phyloP scores from a whole-genome alignment of 371 early-diverging fungal genomes.

The Umbelopsis sp. region DNA sequence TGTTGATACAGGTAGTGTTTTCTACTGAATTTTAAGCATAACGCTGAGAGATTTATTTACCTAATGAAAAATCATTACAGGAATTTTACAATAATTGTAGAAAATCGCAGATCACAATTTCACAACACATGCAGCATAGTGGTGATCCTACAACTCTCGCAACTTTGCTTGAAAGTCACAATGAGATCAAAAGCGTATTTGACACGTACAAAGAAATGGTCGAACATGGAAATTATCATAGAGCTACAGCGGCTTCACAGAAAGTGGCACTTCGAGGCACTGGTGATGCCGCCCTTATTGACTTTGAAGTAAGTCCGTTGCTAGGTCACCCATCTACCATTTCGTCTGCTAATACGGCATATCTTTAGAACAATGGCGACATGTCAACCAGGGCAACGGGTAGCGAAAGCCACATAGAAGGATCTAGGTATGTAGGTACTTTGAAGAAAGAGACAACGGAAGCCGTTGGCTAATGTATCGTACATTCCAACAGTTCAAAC shows the following conservation, averaged over 20 bases:
- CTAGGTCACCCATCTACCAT: neutral
- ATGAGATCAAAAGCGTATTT: conserved; percentile 16
- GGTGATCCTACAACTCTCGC: conserved; percentile 36
- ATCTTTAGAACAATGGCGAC: neutral
- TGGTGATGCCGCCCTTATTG: neutral
- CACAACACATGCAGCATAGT: conserved; percentile 38
- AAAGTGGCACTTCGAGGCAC: conserved; percentile 18
- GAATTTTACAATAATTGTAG: conserved; percentile 51
- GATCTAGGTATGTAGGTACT: neutral
- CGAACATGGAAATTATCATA: conserved; percentile 4
- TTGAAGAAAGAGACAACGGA: neutral
- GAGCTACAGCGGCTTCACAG: conserved; percentile 14
- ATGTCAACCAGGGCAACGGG: neutral
- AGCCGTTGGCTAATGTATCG: neutral
- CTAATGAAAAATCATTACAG: conserved; percentile 20
- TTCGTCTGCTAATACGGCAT: neutral
- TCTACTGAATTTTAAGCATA: too few species aligned
- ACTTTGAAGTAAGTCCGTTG: neutral
- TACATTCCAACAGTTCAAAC: neutral
- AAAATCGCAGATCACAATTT: conserved; percentile 36
- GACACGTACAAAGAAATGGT: conserved; percentile 20
- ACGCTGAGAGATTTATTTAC: neutral
- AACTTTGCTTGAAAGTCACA: conserved; percentile 5
- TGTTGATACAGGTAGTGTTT: conserved; percentile 38
- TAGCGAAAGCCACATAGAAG: neutral